These are phyloP conservation scores for Schwanniomyces sp. DNA, from an alignment of 805 yeast genomes.

Conservation along the genomic window DNA sequence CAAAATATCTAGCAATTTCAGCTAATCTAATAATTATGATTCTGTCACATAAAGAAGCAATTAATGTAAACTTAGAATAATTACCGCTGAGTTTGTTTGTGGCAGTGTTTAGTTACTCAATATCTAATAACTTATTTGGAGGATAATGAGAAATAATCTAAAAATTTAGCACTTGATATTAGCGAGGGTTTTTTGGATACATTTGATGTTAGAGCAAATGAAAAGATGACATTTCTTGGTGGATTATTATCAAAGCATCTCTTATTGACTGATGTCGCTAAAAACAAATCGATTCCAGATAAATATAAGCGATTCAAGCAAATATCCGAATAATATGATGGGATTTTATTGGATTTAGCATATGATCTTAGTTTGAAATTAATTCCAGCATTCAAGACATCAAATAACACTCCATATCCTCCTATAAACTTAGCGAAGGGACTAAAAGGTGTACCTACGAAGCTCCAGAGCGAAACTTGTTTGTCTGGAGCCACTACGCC, in stretches of 20 bases:
- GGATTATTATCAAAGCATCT: constrained; percentile 79
- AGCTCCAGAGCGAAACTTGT: constrained; percentile 65
- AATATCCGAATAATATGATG: constrained; percentile 53
- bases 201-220: too few species aligned
- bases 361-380: constrained; percentile 71
- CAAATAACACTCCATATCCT: constrained; percentile 72
- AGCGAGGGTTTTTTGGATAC: too few species aligned
- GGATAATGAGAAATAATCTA: too few species aligned
- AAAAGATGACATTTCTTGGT: too few species aligned
- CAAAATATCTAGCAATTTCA: too few species aligned
- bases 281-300: constrained; percentile 4
- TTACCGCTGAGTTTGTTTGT: too few species aligned
- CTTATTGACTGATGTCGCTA: constrained; percentile 29
- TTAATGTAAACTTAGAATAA: too few species aligned
- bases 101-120: too few species aligned
- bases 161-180: too few species aligned
- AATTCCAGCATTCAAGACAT: constrained; percentile 66
- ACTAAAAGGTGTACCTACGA: constrained; percentile 40
- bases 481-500: constrained; percentile 88
- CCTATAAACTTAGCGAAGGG: constrained; percentile 69
- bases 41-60: too few species aligned
- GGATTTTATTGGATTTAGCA: constrained; percentile 70
- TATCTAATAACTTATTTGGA: too few species aligned
- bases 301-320: constrained; percentile 33
- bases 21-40: too few species aligned